Conservation (phyloP, 2,329 filamentous ascomycete species). For the Phyllosticta paracitricarpa region DNA sequence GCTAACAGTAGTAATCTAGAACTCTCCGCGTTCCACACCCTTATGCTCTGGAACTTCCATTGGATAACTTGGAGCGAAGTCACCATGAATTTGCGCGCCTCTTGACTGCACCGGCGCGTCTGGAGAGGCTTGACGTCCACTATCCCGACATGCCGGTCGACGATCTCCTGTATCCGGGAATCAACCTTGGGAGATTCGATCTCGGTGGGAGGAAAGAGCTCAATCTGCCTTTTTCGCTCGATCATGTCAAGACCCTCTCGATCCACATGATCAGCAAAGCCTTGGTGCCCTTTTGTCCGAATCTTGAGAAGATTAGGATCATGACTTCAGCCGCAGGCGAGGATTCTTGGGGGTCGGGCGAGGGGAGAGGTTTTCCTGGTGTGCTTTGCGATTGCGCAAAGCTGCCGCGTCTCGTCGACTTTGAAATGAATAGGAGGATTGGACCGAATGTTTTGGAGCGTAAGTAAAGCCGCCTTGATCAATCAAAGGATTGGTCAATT, state of each 20-base stretch:
- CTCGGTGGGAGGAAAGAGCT: not conserved
- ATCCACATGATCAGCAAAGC: not conserved
- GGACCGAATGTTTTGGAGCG: too few species aligned
- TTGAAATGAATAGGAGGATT: too few species aligned
- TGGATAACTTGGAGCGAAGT: not conserved
- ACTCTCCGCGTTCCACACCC: not conserved
- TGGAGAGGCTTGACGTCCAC: not conserved
- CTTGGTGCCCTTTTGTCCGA: not conserved
- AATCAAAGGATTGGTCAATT: too few species aligned
- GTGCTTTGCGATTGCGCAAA: not conserved
- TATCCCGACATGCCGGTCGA: not conserved
- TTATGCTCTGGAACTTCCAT: not conserved
- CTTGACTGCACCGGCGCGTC: not conserved
- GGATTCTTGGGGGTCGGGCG: too few species aligned
- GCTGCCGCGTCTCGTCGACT: too few species aligned
- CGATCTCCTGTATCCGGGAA: not conserved
- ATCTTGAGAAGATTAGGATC: not conserved
- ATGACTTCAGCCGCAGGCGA: not conserved
- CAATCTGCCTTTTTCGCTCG: not conserved
- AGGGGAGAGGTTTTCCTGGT: not conserved
- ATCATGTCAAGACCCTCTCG: not conserved
- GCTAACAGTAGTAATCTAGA: not conserved
- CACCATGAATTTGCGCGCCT: not conserved
- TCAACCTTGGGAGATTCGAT: too few species aligned
- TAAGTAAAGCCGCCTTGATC: too few species aligned